Conservation (phyloP, 805 yeast genomes). For the Candida ipomoeae region DNA sequence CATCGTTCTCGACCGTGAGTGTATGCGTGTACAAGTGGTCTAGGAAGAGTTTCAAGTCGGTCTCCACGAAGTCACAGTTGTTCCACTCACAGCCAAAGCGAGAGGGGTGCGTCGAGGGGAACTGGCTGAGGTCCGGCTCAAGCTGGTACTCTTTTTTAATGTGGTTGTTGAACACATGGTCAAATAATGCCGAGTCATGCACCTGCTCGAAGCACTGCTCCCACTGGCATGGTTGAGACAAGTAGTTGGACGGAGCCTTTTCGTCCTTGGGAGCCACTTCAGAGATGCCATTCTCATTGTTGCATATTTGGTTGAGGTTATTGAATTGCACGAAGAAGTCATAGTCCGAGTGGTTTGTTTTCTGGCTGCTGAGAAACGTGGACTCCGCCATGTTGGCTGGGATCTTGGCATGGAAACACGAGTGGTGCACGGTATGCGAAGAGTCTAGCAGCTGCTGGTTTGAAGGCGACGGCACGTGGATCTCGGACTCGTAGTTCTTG, state of each 20-base stretch:
- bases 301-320: conserved; percentile 22
- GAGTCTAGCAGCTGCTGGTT: neutral
- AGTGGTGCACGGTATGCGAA: conserved; percentile 29
- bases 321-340: conserved; percentile 37
- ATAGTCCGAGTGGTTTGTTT: conserved; percentile 25
- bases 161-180: conserved; percentile 46
- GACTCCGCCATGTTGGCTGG: conserved; percentile 21
- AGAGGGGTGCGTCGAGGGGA: conserved; percentile 5
- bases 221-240: conserved; percentile 56
- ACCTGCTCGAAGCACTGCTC: conserved; percentile 50
- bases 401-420: conserved; percentile 42
- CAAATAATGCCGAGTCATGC: conserved; percentile 27
- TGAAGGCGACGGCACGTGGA: neutral
- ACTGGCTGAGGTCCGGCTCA: neutral
- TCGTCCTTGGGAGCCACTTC: conserved; percentile 2
- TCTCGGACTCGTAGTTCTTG: neutral
- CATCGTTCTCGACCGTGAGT: neutral
- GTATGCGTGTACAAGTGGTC: conserved; percentile 46
- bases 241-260: neutral
- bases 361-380: conserved; percentile 1
- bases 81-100: conserved; percentile 67
- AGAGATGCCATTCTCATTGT: conserved; percentile 2
- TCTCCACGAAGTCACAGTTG: conserved; percentile 57
- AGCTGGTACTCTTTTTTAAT: conserved; percentile 28
- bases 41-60: conserved; percentile 50